Evolutionary conservation across 2,329 filamentous ascomycete species (phyloP).

Genomic region (Colletotrichum sp.): DNA sequence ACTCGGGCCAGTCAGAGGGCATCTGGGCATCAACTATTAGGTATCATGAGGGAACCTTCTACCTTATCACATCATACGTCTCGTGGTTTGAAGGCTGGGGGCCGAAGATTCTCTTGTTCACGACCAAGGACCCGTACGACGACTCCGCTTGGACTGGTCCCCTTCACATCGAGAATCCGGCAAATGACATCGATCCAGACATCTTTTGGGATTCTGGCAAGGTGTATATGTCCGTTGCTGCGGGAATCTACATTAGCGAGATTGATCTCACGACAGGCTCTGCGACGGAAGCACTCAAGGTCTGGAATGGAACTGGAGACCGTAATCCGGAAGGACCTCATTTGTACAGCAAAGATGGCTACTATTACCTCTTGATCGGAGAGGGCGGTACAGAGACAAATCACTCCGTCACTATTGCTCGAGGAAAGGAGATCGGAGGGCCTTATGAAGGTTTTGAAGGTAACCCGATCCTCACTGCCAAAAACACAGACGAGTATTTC

Average conservation of each 20-base stretch:
- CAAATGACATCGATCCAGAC: conserved; percentile 48
- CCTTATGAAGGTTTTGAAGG: conserved; percentile 45
- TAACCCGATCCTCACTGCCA: conserved; percentile 52
- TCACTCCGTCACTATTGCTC: conserved; percentile 49
- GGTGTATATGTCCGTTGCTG: conserved; percentile 37
- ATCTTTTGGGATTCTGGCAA: conserved; percentile 60
- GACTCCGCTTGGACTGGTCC: conserved; percentile 45
- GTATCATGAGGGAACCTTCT: conserved; percentile 47
- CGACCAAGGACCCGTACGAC: conserved; percentile 41
- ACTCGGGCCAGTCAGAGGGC: conserved; percentile 28
- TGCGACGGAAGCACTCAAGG: conserved; percentile 30
- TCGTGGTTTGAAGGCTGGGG: conserved; percentile 26
- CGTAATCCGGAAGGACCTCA: conserved; percentile 56
- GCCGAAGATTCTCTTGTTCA: conserved; percentile 44
- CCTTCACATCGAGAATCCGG: conserved; percentile 31
- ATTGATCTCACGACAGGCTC: conserved; percentile 40
- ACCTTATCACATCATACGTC: conserved; percentile 32
- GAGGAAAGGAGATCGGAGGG: conserved; percentile 41
- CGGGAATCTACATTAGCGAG: conserved; percentile 31
- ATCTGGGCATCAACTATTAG: conserved; percentile 54
- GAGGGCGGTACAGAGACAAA: conserved; percentile 53
- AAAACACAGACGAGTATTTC: conserved; percentile 41
- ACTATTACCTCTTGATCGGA: conserved; percentile 58
- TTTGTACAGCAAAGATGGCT: conserved; percentile 54
- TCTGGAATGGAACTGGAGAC: conserved; percentile 52